phyloP scores from a whole-genome alignment of 805 yeast genomes.

The Candida pseudofarinosa region DNA sequence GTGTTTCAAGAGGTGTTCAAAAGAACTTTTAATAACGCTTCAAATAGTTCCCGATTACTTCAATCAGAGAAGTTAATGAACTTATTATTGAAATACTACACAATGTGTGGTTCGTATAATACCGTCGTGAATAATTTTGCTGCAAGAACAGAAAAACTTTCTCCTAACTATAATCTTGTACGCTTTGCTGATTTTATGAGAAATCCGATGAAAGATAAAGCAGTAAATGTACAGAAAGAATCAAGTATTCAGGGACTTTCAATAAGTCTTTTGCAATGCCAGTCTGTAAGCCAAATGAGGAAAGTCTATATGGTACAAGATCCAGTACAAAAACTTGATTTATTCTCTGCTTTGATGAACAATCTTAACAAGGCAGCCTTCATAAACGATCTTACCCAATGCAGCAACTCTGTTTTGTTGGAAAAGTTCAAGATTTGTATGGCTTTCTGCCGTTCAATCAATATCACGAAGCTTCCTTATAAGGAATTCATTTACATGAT shows the following conservation, averaged over 20 bases:
- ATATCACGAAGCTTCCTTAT: slow-evolving; percentile 15
- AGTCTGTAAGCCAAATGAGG: not conserved
- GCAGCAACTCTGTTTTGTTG: slow-evolving; percentile 1
- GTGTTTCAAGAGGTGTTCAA: slow-evolving; percentile 16
- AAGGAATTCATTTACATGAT: slow-evolving; percentile 22
- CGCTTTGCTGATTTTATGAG: slow-evolving; percentile 18
- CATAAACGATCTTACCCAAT: slow-evolving; percentile 1
- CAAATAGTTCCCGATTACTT: slow-evolving; percentile 10
- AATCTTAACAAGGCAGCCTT: slow-evolving; percentile 14
- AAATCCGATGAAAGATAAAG: slow-evolving; percentile 9
- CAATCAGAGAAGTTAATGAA: slow-evolving; percentile 14
- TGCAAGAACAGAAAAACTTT: slow-evolving; percentile 9
- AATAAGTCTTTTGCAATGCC: not conserved
- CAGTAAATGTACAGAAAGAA: not conserved
- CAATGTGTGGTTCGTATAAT: slow-evolving; percentile 13
- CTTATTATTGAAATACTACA: slow-evolving; percentile 23
- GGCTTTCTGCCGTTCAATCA: slow-evolving; percentile 20
- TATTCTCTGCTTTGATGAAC: slow-evolving; percentile 5
- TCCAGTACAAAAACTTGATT: not conserved
- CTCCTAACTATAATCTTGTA: slow-evolving; percentile 12
- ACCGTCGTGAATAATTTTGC: slow-evolving; percentile 16
- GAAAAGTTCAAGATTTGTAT: slow-evolving; percentile 20
- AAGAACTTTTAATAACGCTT: slow-evolving; percentile 7
- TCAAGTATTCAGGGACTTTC: not conserved
- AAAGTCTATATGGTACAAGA: not conserved